Base-by-base conservation (phyloP, 1,284 basidiomycete species). In the Trametes hirsuta region DNA sequence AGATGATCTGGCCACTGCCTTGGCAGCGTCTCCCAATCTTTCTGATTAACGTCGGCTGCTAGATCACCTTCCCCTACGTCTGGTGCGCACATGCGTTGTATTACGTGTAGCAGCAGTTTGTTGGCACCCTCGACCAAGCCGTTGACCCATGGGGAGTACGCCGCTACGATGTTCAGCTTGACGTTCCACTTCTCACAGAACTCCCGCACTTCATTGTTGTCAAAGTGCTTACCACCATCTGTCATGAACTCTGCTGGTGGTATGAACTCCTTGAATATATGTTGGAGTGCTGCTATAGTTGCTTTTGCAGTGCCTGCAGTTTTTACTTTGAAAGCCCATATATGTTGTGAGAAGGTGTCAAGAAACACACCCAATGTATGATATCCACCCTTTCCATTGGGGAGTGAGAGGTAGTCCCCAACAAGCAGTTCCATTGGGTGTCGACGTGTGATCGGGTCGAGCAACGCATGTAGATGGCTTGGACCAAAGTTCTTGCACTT, bases 71-170 rank as follows among this genome's bases (percentile, higher is more conserved):
- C 69, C 0, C 70, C 71, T 0, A 77, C 46, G 6, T 68, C 66
- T 0, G 73, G 75, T 30, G 72, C 72, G 36, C 75, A 77, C 0
- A 78, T 53, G 0, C 70, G 41, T 18, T 70, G 66, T 1, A 79
- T 61, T 0, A 66, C 39, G 9, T 69, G 62, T 0, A 79, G 55
- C 2, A 81, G 55, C 0, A 72, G 51, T 4, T 67, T 65, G 48
- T 79, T 80, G 0, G 68, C 59, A 6, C 71, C 71, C 49, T 79
- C 73, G 0, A 77, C 65, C 0, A 79, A 68, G 0, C 78, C 72
- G 30, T 77, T 78, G 9, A 77, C 59, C 73, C 75, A 79, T 1
- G 77, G 75, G 6, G 78, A 72, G 55, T 80, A 80, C 12, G 75
- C 72, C 0, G 76, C 59, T 0, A 70, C 61, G 0, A 74, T 55